These are phyloP conservation scores for Solanum chmielewskii DNA, from an alignment of 257 asterid species.

Conservation along the genomic window DNA sequence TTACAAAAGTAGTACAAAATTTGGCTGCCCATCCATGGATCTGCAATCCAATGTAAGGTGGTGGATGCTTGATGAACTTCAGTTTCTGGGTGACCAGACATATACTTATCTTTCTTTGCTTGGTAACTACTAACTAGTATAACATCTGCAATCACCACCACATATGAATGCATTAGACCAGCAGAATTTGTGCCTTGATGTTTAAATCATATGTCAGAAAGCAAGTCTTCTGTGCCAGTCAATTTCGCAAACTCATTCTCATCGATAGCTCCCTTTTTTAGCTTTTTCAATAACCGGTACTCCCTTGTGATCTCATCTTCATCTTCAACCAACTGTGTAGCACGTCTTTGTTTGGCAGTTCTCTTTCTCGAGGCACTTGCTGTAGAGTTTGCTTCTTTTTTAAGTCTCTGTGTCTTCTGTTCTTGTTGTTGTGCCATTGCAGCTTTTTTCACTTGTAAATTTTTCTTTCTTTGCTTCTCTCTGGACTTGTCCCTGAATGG, in stretches of 20 bases:
- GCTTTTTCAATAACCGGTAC: constrained; percentile 67
- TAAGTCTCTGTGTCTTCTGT: constrained; percentile 27
- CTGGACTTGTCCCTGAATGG: constrained; percentile 70
- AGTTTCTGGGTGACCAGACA: not conserved
- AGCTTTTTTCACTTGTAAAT: constrained; percentile 42
- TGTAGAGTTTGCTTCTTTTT: constrained; percentile 21
- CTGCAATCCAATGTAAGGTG: not conserved
- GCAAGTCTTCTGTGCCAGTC: constrained; percentile 78
- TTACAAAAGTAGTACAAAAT: not conserved
- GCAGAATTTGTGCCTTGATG: not conserved
- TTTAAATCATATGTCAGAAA: constrained; percentile 6
- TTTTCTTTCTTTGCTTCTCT: constrained; percentile 85
- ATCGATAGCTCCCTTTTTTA: constrained; percentile 56
- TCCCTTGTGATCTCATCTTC: constrained; percentile 71
- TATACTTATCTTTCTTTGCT: not conserved
- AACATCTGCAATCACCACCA: not conserved
- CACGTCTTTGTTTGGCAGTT: constrained; percentile 86
- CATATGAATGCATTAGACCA: not conserved
- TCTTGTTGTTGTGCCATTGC: constrained; percentile 30
- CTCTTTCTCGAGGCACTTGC: constrained; percentile 43
- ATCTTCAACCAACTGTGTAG: constrained; percentile 67
- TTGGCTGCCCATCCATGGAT: not conserved
- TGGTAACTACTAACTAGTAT: not conserved
- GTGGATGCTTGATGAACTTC: not conserved
- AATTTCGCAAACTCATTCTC: constrained; percentile 65